Evolutionary conservation across 2,329 filamentous ascomycete genomes (phyloP).

Genomic region (Cladophialophora psammophila): DNA sequence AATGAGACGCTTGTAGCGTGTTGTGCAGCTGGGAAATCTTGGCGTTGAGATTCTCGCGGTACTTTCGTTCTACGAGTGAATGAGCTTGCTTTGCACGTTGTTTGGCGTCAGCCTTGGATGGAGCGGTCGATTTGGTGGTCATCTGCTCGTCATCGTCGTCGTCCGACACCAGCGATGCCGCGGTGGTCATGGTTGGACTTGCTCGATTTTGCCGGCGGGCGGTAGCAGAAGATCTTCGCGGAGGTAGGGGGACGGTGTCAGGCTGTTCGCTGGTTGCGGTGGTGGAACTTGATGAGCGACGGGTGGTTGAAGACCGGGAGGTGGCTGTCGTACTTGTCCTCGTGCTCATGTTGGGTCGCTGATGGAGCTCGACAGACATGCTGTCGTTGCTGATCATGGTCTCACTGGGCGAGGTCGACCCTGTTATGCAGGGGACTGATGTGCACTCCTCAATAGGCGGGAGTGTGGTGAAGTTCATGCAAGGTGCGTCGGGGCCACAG

Average conservation of each 20-base stretch:
- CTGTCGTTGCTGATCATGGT: constrained; percentile 36
- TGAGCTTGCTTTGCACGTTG: constrained; percentile 40
- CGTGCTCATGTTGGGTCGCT: constrained; percentile 27
- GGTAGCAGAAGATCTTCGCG: constrained; percentile 19
- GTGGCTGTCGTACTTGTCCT: constrained; percentile 26
- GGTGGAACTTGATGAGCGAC: constrained; percentile 29
- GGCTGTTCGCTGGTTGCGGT: constrained; percentile 25
- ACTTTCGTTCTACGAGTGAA: constrained; percentile 40
- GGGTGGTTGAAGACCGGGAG: constrained; percentile 21
- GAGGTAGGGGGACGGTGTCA: constrained; percentile 28
- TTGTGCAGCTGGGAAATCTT: constrained; percentile 40
- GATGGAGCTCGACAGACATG: constrained; percentile 33
- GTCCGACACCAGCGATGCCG: constrained; percentile 16
- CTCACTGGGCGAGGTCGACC: constrained; percentile 30
- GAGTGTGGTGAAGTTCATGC: constrained; percentile 40
- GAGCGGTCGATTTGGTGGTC: constrained; percentile 29
- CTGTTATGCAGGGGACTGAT: constrained; percentile 36
- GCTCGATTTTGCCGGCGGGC: constrained; percentile 22
- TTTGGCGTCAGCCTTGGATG: constrained; percentile 37
- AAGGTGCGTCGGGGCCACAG: constrained; percentile 40
- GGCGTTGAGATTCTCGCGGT: constrained; percentile 41
- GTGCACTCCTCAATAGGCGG: constrained; percentile 42
- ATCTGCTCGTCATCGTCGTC: constrained; percentile 26
- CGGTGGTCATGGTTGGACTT: constrained; percentile 15
- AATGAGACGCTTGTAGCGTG: constrained; percentile 38